A percentile compares a stretch with the other conserved stretches of the same genome.
These are phyloP conservation scores for Ophiosphaerella korrae DNA, from an alignment of 2,329 filamentous ascomycete genomes.

Conservation along the genomic window DNA sequence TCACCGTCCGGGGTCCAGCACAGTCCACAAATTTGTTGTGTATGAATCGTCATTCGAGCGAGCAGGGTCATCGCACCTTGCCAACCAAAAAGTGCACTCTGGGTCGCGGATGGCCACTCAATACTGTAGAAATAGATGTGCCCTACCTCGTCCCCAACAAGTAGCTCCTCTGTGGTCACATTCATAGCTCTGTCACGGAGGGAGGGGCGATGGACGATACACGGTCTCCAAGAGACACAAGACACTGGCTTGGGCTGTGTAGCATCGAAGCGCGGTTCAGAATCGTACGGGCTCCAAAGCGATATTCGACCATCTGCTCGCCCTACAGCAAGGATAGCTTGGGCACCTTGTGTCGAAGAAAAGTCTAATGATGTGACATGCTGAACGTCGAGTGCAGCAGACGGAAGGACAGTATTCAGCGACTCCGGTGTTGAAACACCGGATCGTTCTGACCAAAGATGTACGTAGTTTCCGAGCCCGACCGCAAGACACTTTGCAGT, in stretches of 20 bases:
- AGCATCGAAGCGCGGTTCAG: conserved; percentile 73
- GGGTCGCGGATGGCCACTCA: conserved; percentile 71
- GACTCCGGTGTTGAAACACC: conserved; percentile 67
- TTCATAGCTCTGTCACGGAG: conserved; percentile 54
- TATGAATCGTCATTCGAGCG: conserved; percentile 76
- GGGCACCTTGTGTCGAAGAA: conserved; percentile 76
- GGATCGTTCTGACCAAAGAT: conserved; percentile 82
- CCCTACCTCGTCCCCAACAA: conserved; percentile 84
- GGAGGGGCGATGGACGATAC: conserved; percentile 56
- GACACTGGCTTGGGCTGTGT: conserved; percentile 74
- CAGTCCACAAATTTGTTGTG: conserved; percentile 91
- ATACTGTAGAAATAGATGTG: conserved; percentile 86
- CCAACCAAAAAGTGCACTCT: conserved; percentile 74
- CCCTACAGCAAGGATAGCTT: conserved; percentile 83
- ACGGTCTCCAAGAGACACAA: conserved; percentile 81
- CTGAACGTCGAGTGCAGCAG: conserved; percentile 22
- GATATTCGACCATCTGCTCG: conserved; percentile 76
- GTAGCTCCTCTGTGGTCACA: conserved; percentile 77
- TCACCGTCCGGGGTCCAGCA: conserved; percentile 80
- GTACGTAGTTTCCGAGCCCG: conserved; percentile 77
- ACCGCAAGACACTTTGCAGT: conserved; percentile 80
- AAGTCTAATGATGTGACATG: conserved; percentile 87
- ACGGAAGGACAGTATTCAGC: conserved; percentile 57
- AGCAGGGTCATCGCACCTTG: conserved; percentile 77
- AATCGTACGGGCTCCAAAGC: conserved; percentile 77